Conservation (phyloP, 2,329 filamentous ascomycete species). For the Aspergillus pseudoglaucus region DNA sequence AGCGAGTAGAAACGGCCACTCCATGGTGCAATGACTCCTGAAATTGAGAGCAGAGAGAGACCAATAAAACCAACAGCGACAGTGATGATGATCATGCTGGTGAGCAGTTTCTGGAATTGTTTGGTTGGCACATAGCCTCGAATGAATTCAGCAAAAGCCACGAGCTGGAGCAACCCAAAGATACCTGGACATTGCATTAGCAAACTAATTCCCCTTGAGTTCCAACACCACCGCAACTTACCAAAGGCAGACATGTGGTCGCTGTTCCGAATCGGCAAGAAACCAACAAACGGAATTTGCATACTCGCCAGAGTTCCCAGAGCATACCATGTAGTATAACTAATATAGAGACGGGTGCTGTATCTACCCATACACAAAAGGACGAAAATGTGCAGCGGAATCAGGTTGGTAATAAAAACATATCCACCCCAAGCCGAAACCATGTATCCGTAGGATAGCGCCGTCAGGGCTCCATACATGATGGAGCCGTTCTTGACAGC, state of each 20-base stretch:
- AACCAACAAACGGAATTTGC: constrained; percentile 98
- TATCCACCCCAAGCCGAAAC: constrained; percentile 99
- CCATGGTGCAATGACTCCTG: constrained; percentile 94
- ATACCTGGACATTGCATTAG: constrained; percentile 55
- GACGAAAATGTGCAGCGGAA: constrained; percentile 89
- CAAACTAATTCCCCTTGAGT: background rate
- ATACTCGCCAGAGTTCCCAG: constrained; percentile 94
- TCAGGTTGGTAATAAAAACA: constrained; percentile 96
- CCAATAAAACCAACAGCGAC: constrained; percentile 67
- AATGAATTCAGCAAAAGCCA: constrained; percentile 86
- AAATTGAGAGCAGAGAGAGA: constrained; percentile 75
- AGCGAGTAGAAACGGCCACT: constrained; percentile 98
- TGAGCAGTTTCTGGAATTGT: constrained; percentile 88
- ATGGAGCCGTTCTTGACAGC: constrained; percentile 93
- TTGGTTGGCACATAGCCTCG: constrained; percentile 81
- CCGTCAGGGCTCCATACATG: constrained; percentile 91
- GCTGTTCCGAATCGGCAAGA: constrained; percentile 90
- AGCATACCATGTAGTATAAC: constrained; percentile 97
- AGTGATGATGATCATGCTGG: constrained; percentile 65
- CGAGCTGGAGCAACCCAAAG: constrained; percentile 89
- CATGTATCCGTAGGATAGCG: constrained; percentile 99
- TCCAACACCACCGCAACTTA: constrained; percentile 37
- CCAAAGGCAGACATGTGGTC: constrained; percentile 97
- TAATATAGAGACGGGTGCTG: constrained; percentile 87
- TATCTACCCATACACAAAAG: constrained; percentile 95